phyloP scores from a whole-genome alignment of 805 yeast species.

The Danielia oregonensis region DNA sequence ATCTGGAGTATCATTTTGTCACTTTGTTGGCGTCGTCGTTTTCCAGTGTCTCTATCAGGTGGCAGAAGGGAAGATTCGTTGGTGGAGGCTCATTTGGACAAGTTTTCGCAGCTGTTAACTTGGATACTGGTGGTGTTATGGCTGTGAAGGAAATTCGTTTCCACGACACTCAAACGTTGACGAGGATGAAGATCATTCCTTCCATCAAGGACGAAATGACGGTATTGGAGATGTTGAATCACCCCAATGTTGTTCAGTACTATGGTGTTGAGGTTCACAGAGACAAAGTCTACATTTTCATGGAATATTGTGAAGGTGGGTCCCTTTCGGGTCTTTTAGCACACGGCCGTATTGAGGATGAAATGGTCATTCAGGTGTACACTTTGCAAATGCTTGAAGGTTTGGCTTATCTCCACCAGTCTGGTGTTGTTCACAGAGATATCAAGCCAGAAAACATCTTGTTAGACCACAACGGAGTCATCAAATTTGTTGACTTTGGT shows the following conservation, averaged over 20 bases:
- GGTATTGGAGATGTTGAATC: conserved; percentile 88
- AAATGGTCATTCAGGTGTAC: conserved; percentile 84
- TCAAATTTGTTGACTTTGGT: conserved; percentile 95
- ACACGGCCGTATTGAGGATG: conserved; percentile 94
- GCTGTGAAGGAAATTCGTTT: conserved; percentile 95
- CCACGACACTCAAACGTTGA: conserved; percentile 82
- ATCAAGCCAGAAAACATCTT: conserved; percentile 93
- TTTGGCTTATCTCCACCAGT: conserved; percentile 86
- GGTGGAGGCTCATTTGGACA: conserved; percentile 97
- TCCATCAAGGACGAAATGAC: conserved; percentile 95
- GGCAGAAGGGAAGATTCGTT: conserved; percentile 93
- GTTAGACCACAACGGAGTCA: conserved; percentile 86
- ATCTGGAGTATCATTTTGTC: conserved; percentile 82
- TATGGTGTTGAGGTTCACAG: conserved; percentile 97
- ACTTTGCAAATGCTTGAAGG: conserved; percentile 94
- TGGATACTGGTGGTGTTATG: conserved; percentile 93
- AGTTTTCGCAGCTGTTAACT: conserved; percentile 86
- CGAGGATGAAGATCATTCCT: conserved; percentile 78
- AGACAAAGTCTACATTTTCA: conserved; percentile 89
- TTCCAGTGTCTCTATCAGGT: conserved; percentile 85
- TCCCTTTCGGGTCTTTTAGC: conserved; percentile 81
- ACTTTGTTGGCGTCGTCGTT: conserved; percentile 84
- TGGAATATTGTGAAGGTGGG: conserved; percentile 98
- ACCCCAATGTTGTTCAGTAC: conserved; percentile 94
- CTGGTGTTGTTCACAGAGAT: conserved; percentile 95